Evolutionary conservation across 352 stramenopile genomes (phyloP), one percentile per base, ranked within the genome.

Genomic region (Globisporangium apiculatum): DNA sequence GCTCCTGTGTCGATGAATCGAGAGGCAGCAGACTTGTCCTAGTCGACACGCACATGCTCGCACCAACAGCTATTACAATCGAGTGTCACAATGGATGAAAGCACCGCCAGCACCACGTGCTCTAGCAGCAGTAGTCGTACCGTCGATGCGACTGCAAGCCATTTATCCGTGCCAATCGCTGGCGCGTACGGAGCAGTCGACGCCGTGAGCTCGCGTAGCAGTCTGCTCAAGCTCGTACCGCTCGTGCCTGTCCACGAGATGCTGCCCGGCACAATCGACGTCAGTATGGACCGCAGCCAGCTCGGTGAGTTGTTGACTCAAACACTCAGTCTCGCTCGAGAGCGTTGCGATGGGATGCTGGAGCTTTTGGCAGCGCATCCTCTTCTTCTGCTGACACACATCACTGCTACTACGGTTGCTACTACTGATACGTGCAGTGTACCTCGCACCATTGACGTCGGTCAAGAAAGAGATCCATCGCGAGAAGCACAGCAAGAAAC

Each of bases 401-500:
- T 0, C 24, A 31, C 24, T 31, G 24, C 24, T 31, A 31, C 24
- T 31, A 35, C 9, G 7, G 15, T 36, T 31, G 35, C 7, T 15
- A 14, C 3, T 37, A 14, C 18, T 51, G 8, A 51, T 5, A 47
- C 12, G 9, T 53, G 17, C 51, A 80, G 72, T 80, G 53, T 80
- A 77, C 40, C 51, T 74, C 52, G 64, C 67, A 1, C 72, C 72
- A 3, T 45, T 80, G 35, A 66, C 64, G 37, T 69, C 69, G 12
- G 72, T 73, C 37, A 62, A 69, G 17, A 73, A 77, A 52, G 69
- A 80, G 37, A 77, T 77, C 17, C 67, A 70, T 41, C 72, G 68
- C 18, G 50, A 60, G n/a, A 77, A 71, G 36, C 68, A 73, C 57
- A 64, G 60, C 51, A 61, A 51, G 48, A 50, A 48, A 41, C 48